Conservation (phyloP, 768 basidiomycete species). For the Candolleomyces efflorescens region DNA sequence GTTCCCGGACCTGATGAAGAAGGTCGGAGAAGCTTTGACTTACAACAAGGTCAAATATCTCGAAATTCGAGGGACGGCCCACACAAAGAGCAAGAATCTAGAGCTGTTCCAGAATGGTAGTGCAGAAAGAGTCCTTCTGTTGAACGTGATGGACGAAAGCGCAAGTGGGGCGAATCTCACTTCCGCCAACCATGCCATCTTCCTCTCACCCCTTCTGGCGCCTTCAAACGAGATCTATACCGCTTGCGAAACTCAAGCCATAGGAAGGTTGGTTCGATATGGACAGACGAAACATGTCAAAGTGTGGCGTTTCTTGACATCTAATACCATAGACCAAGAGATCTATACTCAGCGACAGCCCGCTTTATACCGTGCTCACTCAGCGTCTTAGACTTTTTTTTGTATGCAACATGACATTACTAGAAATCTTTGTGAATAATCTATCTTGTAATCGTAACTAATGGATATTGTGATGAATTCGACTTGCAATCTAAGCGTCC, state of each 20-base stretch:
- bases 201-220: conserved; percentile 87
- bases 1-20: conserved; percentile 89
- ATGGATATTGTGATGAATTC: background rate
- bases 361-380: conserved; percentile 11
- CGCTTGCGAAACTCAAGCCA: conserved; percentile 78
- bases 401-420: background rate
- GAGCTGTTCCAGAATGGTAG: conserved; percentile 83
- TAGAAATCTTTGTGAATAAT: background rate
- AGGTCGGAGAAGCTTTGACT: conserved; percentile 78
- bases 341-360: conserved; percentile 60
- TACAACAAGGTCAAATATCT: conserved; percentile 71
- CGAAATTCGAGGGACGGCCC: conserved; percentile 77
- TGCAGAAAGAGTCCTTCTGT: conserved; percentile 72
- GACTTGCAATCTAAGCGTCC: background rate
- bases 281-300: conserved; percentile 79
- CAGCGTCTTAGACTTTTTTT: background rate
- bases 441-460: conserved; percentile 1
- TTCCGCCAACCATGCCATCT: conserved; percentile 91
- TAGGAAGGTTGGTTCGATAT: conserved; percentile 79
- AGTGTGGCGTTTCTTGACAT: conserved; percentile 82
- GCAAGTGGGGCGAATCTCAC: conserved; percentile 94
- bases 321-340: conserved; percentile 84
- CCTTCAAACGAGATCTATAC: conserved; percentile 80
- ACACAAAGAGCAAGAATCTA: conserved; percentile 74
- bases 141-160: conserved; percentile 94